Evolutionary conservation across 441 rosid genomes (phyloP), one percentile per base, ranked within the genome.

Genomic region (Monsonia emarginata): DNA sequence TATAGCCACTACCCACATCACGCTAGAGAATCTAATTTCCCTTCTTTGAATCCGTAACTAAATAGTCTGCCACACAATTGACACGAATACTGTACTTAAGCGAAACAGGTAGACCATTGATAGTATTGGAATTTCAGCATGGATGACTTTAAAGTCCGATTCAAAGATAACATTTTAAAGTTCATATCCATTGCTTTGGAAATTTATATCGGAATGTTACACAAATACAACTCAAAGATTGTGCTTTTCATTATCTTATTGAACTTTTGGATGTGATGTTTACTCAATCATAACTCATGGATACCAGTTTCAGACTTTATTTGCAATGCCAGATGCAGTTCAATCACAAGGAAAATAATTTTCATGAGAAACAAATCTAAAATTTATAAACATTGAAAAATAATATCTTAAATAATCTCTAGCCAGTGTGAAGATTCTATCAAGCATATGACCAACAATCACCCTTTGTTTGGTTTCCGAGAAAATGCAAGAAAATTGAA

Each of bases 391-490:
- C 19, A 44, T 3, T 4, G 16, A 44, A 38, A 10, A 44, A n/a
- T 19, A 16, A 44, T 44, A 44, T 44, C 16, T 21, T 21, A n/a
- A n/a, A 44, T 44, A 4, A 44, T 44, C 52, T 44, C 52, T 44
- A 4, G 16, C 52, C 22, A 52, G 1, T 52, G 25, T 21, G 59
- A 52, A 2, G 21, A 52, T 52, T 52, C 28, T 52, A 52, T 22
- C 28, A 52, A 22, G 8, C 14, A 11, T 22, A 52, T 52, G 13
- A 21, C 58, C 58, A 1, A 31, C 3, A 52, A 52, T 19, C 50
- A 42, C 14, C 58, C 26, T 52, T 52, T 19, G 58, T 52, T 52
- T 21, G 58, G 58, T 21, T 52, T 52, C 58, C 56, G 24, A 48
- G 56, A 48, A 48, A 48, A 48, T 48, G 25, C 26, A 52, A 21